These are phyloP conservation scores for Trametes punicea DNA, from an alignment of 768 basidiomycete genomes.

Conservation along the genomic window DNA sequence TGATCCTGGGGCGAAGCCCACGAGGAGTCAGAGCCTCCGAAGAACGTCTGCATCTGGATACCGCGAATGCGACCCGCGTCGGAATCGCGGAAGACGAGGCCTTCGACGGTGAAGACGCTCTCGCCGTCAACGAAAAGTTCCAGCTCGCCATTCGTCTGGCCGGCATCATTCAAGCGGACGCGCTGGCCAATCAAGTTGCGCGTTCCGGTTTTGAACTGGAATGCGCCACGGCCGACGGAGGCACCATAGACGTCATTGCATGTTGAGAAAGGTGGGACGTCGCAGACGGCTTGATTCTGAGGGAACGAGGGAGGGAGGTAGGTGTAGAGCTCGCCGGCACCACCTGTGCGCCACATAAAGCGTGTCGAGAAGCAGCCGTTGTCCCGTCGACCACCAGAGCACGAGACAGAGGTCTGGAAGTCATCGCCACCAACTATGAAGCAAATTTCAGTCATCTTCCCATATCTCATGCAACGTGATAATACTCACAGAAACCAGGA, in stretches of 20 bases:
- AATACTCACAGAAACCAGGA: slow-evolving; percentile 62
- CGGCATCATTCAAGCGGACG: slow-evolving; percentile 70
- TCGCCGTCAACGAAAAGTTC: slow-evolving; percentile 64
- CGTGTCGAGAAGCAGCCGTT: slow-evolving; percentile 65
- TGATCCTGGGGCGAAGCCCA: slow-evolving; percentile 65
- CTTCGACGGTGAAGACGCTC: slow-evolving; percentile 56
- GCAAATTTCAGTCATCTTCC: not conserved
- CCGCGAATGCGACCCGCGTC: slow-evolving; percentile 54
- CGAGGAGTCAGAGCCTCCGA: slow-evolving; percentile 50
- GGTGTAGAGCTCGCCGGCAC: slow-evolving; percentile 41
- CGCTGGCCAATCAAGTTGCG: slow-evolving; percentile 73
- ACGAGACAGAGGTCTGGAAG: slow-evolving; percentile 46
- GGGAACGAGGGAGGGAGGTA: slow-evolving; percentile 43
- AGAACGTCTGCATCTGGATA: slow-evolving; percentile 77
- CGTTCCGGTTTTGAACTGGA: slow-evolving; percentile 55
- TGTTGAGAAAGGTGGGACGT: slow-evolving; percentile 45
- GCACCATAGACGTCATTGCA: slow-evolving; percentile 65
- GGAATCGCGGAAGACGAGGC: slow-evolving; percentile 52
- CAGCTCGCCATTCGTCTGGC: slow-evolving; percentile 67
- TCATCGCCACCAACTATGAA: slow-evolving; percentile 53
- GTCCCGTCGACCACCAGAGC: slow-evolving; percentile 67
- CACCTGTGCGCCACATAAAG: slow-evolving; percentile 64
- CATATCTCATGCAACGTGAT: not conserved
- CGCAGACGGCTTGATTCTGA: slow-evolving; percentile 49
- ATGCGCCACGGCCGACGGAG: slow-evolving; percentile 67